Base-by-base conservation (phyloP, 1,284 basidiomycete species). In the Malassezia sympodialis region DNA sequence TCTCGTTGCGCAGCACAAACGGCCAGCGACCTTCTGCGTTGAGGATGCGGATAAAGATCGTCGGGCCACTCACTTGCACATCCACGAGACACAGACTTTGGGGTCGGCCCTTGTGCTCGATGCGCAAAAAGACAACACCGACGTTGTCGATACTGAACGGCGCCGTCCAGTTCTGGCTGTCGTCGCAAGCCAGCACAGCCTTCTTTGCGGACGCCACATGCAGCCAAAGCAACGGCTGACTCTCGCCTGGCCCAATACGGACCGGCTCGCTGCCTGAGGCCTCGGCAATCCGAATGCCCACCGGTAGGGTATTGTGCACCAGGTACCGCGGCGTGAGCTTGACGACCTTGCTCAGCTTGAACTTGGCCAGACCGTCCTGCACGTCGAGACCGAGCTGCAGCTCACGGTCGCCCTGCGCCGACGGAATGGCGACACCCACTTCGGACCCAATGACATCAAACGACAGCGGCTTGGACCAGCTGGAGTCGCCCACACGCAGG, bases 311-410 rank as follows among this genome's bases (percentile, higher is more conserved):
- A 77, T 96, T 99, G 75, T 86, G 86, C 68, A 98, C 77, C 59
- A 96, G 78, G 79, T 93, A 98, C 26, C 93, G 83, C 12, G 94
- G 94, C 6, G 86, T 80, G 35, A 98, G 78, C 1, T 88, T 94
- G 68, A 98, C 85, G 60, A 96, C 87, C 77, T 96, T 96, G 26
- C 86, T 86, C 44, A 98, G 78, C 75, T 96, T 96, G 77, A 96
- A 98, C 80, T 80, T 73, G 39, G 94, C 94, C 24, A 86, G 78
- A 4, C 93, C 93, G 74, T 96, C 91, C 19, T 83, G 81, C 81
- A 94, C 96, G 4, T 90, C 93, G 48, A 99, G 72, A 6, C 94
- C 94, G 32, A 90, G 77, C 68, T 91, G 88, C 58, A 86, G 81
- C 73, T 91, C 87, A 49, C 86, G 84, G n/a, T 82, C 78, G 53